A percentile compares a stretch with the other conserved stretches of the same genome.
These are phyloP conservation scores for Calonectria henricotiae DNA, from an alignment of 2,329 filamentous ascomycete genomes.

Conservation along the genomic window DNA sequence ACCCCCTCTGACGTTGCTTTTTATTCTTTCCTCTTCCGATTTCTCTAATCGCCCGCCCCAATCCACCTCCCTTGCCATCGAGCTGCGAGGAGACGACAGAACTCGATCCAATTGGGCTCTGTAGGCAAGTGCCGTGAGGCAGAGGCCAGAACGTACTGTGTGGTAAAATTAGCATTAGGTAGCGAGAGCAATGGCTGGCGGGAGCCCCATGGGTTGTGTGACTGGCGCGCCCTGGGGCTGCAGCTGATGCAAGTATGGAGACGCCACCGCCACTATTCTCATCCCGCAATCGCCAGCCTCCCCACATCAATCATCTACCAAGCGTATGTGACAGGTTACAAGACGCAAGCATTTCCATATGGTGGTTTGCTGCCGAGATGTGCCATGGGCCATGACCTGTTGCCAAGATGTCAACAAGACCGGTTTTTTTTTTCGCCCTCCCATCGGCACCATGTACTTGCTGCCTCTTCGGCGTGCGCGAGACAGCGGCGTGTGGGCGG, in stretches of 20 bases:
- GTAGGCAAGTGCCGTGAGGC: not conserved
- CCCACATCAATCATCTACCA: not conserved
- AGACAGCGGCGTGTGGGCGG: conserved; percentile 2
- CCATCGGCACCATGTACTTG: not conserved
- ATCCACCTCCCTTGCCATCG: not conserved
- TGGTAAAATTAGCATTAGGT: not conserved
- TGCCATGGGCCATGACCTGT: not conserved
- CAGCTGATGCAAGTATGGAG: conserved; percentile 2
- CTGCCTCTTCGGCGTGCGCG: not conserved
- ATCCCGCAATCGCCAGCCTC: conserved; percentile 12
- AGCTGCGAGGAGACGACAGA: not conserved
- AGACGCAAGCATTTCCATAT: not conserved
- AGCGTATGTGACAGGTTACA: not conserved
- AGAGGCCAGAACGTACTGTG: not conserved
- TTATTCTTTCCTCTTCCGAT: not conserved
- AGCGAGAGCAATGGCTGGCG: not conserved
- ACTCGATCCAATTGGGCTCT: not conserved
- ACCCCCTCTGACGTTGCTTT: conserved; percentile 2
- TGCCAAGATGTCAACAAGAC: conserved; percentile 9
- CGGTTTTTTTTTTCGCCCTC: conserved; percentile 1
- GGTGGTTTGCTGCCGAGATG: not conserved
- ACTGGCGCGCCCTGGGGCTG: not conserved
- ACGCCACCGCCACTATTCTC: not conserved
- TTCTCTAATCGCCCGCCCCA: not conserved
- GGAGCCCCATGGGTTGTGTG: not conserved